Conservation (phyloP, 2,329 filamentous ascomycete species). For the Karstenula rhodostoma region DNA sequence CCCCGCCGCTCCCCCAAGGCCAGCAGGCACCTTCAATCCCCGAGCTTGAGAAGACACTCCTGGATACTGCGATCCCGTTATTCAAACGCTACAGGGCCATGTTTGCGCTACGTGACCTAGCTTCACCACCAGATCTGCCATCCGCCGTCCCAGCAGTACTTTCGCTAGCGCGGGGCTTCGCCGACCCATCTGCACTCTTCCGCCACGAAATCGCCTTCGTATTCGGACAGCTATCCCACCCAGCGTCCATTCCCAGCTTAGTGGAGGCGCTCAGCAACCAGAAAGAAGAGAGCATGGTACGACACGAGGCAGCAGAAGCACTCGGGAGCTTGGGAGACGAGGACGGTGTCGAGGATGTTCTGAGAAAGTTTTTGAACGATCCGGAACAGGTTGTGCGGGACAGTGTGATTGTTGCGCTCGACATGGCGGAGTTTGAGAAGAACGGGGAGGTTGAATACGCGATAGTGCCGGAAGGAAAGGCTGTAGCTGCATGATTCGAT, state of each 20-base stretch:
- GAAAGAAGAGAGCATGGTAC: constrained; percentile 92
- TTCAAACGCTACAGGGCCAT: constrained; percentile 97
- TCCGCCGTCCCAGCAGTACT: constrained; percentile 88
- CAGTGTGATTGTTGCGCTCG: constrained; percentile 91
- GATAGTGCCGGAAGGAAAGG: constrained; percentile 70
- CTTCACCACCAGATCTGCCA: constrained; percentile 88
- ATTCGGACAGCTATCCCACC: constrained; percentile 94
- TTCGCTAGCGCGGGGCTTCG: constrained; percentile 84
- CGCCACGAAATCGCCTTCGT: constrained; percentile 98
- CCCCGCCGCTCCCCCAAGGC: constrained; percentile 82
- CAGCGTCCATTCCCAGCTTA: constrained; percentile 93
- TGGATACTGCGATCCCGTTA: constrained; percentile 80
- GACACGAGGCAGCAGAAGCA: constrained; percentile 96
- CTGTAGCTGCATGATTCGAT: constrained; percentile 34
- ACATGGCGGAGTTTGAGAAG: constrained; percentile 98
- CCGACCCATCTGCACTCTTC: constrained; percentile 89
- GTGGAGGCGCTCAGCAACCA: constrained; percentile 78
- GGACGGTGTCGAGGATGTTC: constrained; percentile 85
- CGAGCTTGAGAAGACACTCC: constrained; percentile 76
- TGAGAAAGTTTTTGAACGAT: constrained; percentile 86
- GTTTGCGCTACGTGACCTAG: constrained; percentile 95
- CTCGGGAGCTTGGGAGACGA: constrained; percentile 93
- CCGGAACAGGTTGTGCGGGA: constrained; percentile 93
- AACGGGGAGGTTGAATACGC: constrained; percentile 90
- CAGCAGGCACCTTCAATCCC: constrained; percentile 69